Percentiles rank a stretch among this genome's conserved stretches.
phyloP scores from a whole-genome alignment of 202 grass and related monocot genomes.

The Carex arenaria region DNA sequence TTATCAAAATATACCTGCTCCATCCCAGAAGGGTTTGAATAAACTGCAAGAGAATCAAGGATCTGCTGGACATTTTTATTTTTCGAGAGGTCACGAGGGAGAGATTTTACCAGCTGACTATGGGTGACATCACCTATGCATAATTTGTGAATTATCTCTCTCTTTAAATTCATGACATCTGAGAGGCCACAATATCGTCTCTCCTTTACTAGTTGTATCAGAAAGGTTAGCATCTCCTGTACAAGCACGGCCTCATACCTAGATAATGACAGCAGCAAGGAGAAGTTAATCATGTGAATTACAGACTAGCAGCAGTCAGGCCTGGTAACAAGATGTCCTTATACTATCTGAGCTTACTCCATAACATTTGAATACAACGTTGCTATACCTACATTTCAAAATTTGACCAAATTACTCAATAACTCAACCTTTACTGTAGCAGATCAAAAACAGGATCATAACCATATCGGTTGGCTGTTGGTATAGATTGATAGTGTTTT shows the following conservation, averaged over 20 bases:
- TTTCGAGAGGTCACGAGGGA: constrained; percentile 75
- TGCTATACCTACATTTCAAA: background rate
- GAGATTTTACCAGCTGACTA: constrained; percentile 85
- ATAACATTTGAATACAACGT: background rate
- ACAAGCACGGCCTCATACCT: constrained; percentile 87
- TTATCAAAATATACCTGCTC: constrained; percentile 73
- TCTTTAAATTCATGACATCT: constrained; percentile 74
- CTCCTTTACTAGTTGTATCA: constrained; percentile 95
- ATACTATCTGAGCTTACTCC: background rate
- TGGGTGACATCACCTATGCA: constrained; percentile 77
- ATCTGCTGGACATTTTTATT: constrained; percentile 75
- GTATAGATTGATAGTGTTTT: background rate
- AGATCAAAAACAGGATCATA: background rate
- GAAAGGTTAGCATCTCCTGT: constrained; percentile 87
- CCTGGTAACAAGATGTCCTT: background rate
- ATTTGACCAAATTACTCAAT: background rate
- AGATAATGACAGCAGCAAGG: constrained; percentile 21
- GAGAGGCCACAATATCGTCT: constrained; percentile 86
- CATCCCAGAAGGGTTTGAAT: constrained; percentile 98
- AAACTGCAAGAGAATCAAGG: constrained; percentile 75
- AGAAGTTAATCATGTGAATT: background rate
- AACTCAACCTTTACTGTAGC: background rate
- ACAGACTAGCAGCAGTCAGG: background rate
- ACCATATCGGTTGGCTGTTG: background rate
- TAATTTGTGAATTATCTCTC: constrained; percentile 83